A percentile compares a stretch with the other conserved stretches of the same genome.
Conservation (phyloP, 352 stramenopile species). For the Phytophthora brassicae region DNA sequence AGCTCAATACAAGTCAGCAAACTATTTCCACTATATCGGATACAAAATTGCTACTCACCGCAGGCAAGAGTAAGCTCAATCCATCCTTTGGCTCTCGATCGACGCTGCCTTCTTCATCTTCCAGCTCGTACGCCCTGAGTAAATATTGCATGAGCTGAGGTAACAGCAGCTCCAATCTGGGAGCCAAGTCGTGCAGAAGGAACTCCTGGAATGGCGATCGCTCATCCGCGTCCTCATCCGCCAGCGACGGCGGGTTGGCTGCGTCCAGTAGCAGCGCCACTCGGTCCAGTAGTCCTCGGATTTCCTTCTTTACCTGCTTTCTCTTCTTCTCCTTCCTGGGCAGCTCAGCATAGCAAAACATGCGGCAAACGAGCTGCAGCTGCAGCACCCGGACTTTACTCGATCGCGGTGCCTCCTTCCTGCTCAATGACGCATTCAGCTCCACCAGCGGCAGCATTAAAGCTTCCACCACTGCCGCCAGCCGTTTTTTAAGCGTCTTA, state of each 20-base stretch:
- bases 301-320: conserved; percentile 59
- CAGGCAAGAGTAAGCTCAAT: conserved; percentile 12
- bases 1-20: not conserved
- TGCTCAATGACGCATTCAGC: conserved; percentile 30
- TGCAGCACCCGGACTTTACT: conserved; percentile 61
- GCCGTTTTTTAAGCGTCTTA: conserved; percentile 15
- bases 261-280: conserved; percentile 76
- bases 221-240: conserved; percentile 64
- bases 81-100: conserved; percentile 1
- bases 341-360: conserved; percentile 40
- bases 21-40: not conserved
- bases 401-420: conserved; percentile 26
- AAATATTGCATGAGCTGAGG: conserved; percentile 56
- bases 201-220: conserved; percentile 77
- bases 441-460: conserved; percentile 32
- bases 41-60: conserved; percentile 5
- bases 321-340: conserved; percentile 34
- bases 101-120: conserved; percentile 25
- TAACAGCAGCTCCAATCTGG: conserved; percentile 40
- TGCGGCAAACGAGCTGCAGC: conserved; percentile 62
- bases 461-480: conserved; percentile 22
- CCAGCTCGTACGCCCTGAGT: conserved; percentile 58
- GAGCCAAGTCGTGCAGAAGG: conserved; percentile 50
- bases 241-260: conserved; percentile 61
- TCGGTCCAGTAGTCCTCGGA: conserved; percentile 66